Evolutionary conservation across 2,329 filamentous ascomycete genomes (phyloP), one percentile per base, ranked within the genome.

Genomic region (Alternaria incomplexa): DNA sequence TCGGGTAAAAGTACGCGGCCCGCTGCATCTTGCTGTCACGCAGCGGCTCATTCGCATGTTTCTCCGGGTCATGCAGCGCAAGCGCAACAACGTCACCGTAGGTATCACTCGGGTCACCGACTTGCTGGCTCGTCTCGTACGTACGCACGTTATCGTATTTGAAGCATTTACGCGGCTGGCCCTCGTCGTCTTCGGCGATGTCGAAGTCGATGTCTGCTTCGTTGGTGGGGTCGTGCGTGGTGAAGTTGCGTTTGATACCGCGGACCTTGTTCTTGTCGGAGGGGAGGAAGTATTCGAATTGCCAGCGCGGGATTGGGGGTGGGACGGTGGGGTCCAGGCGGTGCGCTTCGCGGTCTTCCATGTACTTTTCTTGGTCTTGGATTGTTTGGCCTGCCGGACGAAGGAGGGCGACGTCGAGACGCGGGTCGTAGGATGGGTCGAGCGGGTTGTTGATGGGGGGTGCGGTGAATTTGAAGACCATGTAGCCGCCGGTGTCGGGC

Each of bases 1-100:
- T 85, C 0, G 88, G 87, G 64, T 90, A 90, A 74, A 88, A 88
- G 75, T 88, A 90, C 13, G 88, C 88, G 1, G 82, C 88, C 71
- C 85, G 86, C 63, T 80, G 78, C 63, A 83, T 65, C 61, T 72
- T 74, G 5, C 58, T 78, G 50, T 66, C 58, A 15, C 77, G 57
- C 50, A 79, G 46, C 54, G 81, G 80, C 61, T 80, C 82, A 20
- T 68, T 68, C 11, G 70, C 67, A 36, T 78, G 77, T n/a, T 70
- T 73, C 28, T 82, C 81, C 0, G 84, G 82, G 67, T 89, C 84
- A 70, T 88, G 86, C 32, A 90, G 76, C 1, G 87, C 85, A 52
- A 90, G 58, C 2, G 86, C 88, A 32, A 90, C 79, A 2, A 78
- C 81, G 57, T 89, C 86, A 62, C 83, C 84, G 68, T 86, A 88